Evolutionary conservation across 2,329 filamentous ascomycete species (phyloP).

Genomic region (Curvularia spicifera): DNA sequence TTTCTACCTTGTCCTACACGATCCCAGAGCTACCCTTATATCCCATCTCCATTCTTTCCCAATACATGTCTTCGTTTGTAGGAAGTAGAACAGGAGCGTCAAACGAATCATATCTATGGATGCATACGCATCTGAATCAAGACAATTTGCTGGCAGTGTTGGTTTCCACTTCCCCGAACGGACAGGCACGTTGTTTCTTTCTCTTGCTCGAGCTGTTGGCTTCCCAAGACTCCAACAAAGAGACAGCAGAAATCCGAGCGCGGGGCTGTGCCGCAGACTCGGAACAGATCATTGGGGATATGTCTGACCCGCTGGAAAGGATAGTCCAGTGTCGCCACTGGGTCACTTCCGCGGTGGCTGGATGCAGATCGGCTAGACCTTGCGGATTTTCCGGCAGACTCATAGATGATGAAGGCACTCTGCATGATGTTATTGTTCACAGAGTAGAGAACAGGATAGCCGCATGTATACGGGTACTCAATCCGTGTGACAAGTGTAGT

Average conservation of each 20-base stretch:
- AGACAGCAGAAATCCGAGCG: background rate
- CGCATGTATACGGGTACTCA: background rate
- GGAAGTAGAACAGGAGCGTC: constrained; percentile 17
- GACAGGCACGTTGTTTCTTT: constrained; percentile 10
- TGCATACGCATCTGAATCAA: constrained; percentile 9
- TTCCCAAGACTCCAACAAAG: constrained; percentile 12
- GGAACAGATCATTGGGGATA: constrained; percentile 1
- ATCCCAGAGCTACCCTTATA: constrained; percentile 5
- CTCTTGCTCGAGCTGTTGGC: constrained; percentile 8
- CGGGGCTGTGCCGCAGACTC: background rate
- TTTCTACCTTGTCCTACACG: background rate
- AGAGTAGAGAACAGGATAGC: constrained; percentile 1
- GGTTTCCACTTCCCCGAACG: constrained; percentile 21
- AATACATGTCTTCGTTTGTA: background rate
- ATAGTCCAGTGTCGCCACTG: background rate
- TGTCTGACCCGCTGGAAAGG: background rate
- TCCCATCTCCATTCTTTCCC: background rate
- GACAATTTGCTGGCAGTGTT: constrained; percentile 12
- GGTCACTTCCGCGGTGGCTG: constrained; percentile 1
- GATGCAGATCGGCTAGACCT: constrained; percentile 1
- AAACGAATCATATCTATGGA: constrained; percentile 19
- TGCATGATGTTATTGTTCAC: background rate
- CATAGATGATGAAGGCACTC: background rate
- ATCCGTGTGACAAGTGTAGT: background rate
- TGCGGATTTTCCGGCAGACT: background rate